A percentile compares a stretch with the other conserved stretches of the same genome.
These are phyloP conservation scores for Fusarium pseudocircinatum DNA, from an alignment of 2,329 filamentous ascomycete genomes.

Conservation along the genomic window DNA sequence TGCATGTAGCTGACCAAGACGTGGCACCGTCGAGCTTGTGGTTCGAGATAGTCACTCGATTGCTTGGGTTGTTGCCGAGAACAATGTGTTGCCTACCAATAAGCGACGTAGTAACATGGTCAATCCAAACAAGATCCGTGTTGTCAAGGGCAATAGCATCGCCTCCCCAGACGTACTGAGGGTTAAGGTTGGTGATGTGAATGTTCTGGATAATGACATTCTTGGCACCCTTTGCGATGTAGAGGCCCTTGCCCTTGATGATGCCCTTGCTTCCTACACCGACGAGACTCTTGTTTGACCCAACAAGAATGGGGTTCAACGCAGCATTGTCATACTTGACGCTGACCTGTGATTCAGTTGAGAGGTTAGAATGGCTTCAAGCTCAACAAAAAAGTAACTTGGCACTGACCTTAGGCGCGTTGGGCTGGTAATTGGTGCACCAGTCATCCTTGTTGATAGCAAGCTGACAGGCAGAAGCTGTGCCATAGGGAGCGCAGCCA, in stretches of 20 bases:
- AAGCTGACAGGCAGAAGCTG: constrained; percentile 62
- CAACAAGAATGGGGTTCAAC: constrained; percentile 59
- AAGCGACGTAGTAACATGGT: background rate
- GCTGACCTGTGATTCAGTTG: constrained; percentile 38
- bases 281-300: constrained; percentile 67
- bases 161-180: constrained; percentile 68
- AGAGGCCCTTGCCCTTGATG: constrained; percentile 64
- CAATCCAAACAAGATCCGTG: constrained; percentile 7
- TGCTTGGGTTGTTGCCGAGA: background rate
- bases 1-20: constrained; percentile 56
- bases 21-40: constrained; percentile 1
- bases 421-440: constrained; percentile 67
- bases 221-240: constrained; percentile 35
- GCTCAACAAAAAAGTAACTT: rapidly evolving
- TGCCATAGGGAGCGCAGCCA: constrained; percentile 70
- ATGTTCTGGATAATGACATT: constrained; percentile 72
- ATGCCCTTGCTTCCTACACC: constrained; percentile 62
- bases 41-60: constrained; percentile 1
- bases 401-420: constrained; percentile 51
- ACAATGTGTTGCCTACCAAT: constrained; percentile 4
- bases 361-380: background rate
- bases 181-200: constrained; percentile 64
- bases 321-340: constrained; percentile 63
- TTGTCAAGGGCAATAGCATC: constrained; percentile 62
- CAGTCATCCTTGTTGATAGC: constrained; percentile 69